Evolutionary conservation across 257 asterid genomes (phyloP).

Genomic region (Penstemon newberryi): DNA sequence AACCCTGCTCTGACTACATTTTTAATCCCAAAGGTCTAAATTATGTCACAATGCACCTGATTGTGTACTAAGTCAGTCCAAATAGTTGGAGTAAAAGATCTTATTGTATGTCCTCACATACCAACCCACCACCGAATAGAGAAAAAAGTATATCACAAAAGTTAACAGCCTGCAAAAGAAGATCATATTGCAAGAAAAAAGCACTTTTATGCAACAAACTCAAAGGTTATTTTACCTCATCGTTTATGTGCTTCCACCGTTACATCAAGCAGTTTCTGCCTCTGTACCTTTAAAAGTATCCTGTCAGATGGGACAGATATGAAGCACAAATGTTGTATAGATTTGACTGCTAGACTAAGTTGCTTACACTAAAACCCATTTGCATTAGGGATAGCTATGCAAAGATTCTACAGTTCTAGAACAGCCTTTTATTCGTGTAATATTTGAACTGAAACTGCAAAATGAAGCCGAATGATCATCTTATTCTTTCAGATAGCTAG

Average conservation of each 20-base stretch:
- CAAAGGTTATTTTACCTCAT: background rate
- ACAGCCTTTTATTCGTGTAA: too few species aligned
- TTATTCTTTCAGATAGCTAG: background rate
- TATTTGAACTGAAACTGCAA: background rate
- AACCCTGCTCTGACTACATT: too few species aligned
- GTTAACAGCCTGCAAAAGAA: background rate
- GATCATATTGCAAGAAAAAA: background rate
- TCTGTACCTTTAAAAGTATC: background rate
- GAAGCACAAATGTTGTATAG: background rate
- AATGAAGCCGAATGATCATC: background rate
- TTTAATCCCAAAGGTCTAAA: too few species aligned
- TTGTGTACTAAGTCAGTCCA: too few species aligned
- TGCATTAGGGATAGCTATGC: background rate
- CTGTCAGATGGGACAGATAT: background rate
- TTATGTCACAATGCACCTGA: too few species aligned
- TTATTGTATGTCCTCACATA: too few species aligned
- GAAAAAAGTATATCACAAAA: background rate
- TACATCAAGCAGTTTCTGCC: background rate
- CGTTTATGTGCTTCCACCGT: background rate
- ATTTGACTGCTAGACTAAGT: background rate
- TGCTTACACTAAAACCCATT: background rate
- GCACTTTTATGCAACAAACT: background rate
- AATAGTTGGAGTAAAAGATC: too few species aligned
- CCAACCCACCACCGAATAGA: background rate
- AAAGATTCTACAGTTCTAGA: too few species aligned